Evolutionary conservation across 805 yeast genomes (phyloP), one percentile per base, ranked within the genome.

Genomic region (Starmera pachycereana): DNA sequence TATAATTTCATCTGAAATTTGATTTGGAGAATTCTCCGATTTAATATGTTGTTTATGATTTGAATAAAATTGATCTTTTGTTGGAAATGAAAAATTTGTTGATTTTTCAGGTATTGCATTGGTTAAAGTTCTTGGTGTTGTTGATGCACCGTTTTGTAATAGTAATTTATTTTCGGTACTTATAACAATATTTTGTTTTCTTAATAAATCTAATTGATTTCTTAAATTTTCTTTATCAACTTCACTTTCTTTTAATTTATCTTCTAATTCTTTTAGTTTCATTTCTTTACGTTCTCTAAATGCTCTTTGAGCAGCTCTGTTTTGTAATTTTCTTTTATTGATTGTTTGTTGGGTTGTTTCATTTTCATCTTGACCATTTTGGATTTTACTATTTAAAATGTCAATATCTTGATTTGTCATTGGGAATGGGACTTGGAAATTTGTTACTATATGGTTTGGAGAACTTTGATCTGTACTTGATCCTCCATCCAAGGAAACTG

Each of bases 251-350:
- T 63, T 60, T 44, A 86, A 61, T 54, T 76, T 77, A 4, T 60
- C 60, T 47, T 81, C 80, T 34, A 86, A 65, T 49, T 81, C 88
- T 54, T 78, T 80, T 44, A 82, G 60, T 49, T 72, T 77, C 38
- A 75, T 74, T 56, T 83, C 92, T 57, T 81, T 83, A 37, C 94
- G 74, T 58, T 84, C 89, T 44, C 95, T 66, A 59, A 83, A 86
- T 3, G 95, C 95, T 48, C 88, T 67, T 61, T 86, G 95, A 1
- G 95, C 95, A 10, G 89, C 89, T 51, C 95, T 66, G 54, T 85
- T 84, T 56, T 81, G 92, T 3, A 86, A 87, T 53, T 78, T 82
- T 39, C 84, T 71, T 56, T 75, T 77, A 46, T 70, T 63, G 14
- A 68, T 69, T 6, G 74, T 50, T 44, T 76, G 72, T 33, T 62